phyloP scores from a whole-genome alignment of 176 grass and related monocot genomes.

The Saccharum officinarum region DNA sequence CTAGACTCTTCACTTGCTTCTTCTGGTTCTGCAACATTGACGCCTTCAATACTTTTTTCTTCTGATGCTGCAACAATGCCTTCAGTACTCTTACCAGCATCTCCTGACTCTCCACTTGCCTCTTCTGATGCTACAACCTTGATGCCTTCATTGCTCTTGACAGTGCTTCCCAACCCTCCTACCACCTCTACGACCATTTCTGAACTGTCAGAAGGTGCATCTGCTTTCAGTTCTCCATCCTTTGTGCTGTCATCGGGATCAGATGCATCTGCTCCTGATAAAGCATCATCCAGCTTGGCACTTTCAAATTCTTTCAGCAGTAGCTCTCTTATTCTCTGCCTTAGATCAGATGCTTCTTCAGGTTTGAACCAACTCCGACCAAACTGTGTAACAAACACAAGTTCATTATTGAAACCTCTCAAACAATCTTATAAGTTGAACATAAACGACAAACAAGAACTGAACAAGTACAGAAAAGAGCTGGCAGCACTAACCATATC shows the following conservation, averaged over 20 bases:
- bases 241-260: background rate
- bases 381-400: slow-evolving; percentile 53
- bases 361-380: slow-evolving; percentile 70
- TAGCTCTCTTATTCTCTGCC: slow-evolving; percentile 51
- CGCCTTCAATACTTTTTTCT: background rate
- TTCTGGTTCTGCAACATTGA: background rate
- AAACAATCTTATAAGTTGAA: slow-evolving; percentile 5
- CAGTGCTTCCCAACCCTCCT: background rate
- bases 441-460: slow-evolving; percentile 20
- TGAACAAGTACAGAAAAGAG: slow-evolving; percentile 20
- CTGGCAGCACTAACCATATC: slow-evolving; percentile 55
- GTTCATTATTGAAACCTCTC: slow-evolving; percentile 3
- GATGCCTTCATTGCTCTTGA: background rate
- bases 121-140: background rate
- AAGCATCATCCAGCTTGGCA: slow-evolving; percentile 35
- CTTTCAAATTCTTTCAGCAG: slow-evolving; percentile 58
- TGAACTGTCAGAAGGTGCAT: slow-evolving; percentile 16
- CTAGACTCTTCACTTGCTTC: background rate
- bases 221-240: slow-evolving; percentile 17
- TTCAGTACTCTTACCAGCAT: background rate
- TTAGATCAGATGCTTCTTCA: slow-evolving; percentile 68
- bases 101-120: slow-evolving; percentile 13
- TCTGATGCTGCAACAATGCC: background rate
- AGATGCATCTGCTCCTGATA: slow-evolving; percentile 21
- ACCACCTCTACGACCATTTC: slow-evolving; percentile 21